These are phyloP conservation scores for Pythium aristosporum DNA, from an alignment of 352 stramenopile species.

Conservation along the genomic window DNA sequence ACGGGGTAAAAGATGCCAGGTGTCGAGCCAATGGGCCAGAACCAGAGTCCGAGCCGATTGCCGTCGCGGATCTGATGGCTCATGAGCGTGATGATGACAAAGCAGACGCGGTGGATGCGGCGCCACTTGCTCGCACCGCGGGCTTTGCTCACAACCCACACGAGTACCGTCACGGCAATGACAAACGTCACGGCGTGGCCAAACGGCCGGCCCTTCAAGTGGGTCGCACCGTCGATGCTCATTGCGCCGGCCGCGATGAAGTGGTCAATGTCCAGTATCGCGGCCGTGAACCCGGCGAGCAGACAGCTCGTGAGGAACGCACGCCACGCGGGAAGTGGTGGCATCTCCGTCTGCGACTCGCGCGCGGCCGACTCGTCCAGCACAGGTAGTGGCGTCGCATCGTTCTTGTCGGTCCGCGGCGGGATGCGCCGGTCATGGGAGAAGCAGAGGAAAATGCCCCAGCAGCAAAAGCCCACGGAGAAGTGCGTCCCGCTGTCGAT, in stretches of 20 bases:
- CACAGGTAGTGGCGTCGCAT: conserved; percentile 16
- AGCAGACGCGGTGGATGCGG: conserved; percentile 40
- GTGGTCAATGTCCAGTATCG: conserved; percentile 67
- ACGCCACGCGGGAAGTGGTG: conserved; percentile 21
- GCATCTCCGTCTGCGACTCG: conserved; percentile 5
- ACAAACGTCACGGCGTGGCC: conserved; percentile 71
- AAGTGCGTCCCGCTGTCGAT: conserved; percentile 66
- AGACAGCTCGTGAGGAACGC: conserved; percentile 43
- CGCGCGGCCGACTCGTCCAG: conserved; percentile 19
- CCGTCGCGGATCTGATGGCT: conserved; percentile 72
- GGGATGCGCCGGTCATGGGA: conserved; percentile 25
- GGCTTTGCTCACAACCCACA: conserved; percentile 27
- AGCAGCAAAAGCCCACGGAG: conserved; percentile 51
- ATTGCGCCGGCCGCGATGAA: conserved; percentile 65
- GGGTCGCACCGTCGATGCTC: conserved; percentile 53
- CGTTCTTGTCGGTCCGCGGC: conserved; percentile 4
- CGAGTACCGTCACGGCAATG: conserved; percentile 36
- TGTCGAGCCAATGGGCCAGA: conserved; percentile 70
- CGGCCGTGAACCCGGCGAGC: conserved; percentile 37
- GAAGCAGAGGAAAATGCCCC: conserved; percentile 59
- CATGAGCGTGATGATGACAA: conserved; percentile 55
- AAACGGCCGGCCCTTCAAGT: conserved; percentile 60
- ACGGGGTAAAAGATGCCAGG: conserved; percentile 59
- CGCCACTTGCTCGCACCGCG: conserved; percentile 24
- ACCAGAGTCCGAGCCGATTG: conserved; percentile 61